Evolutionary conservation across 2,329 filamentous ascomycete genomes (phyloP), one percentile per base, ranked within the genome.

Genomic region (Curvularia sp.): DNA sequence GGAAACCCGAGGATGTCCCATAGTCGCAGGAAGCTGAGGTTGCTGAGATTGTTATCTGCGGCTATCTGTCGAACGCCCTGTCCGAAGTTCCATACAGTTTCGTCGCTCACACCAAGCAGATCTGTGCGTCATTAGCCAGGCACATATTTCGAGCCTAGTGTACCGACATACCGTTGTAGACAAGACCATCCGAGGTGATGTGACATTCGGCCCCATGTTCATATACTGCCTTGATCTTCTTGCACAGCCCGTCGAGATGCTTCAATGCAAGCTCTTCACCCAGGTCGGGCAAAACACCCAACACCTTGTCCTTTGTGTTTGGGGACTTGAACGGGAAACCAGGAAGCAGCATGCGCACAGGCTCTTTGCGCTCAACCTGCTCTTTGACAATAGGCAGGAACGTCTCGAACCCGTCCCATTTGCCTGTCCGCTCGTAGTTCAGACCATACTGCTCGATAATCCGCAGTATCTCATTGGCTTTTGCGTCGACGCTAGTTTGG

Each of bases 251-350:
- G 47, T 81, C 76, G 41, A 82, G 64, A 55, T 78, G 78, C n/a
- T 70, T 69, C 28, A 81, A 64, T 4, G 79, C 79, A 43, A 82
- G 65, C 53, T 80, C 77, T 57, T 81, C 80, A 5, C 75, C 80
- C 8, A 79, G 64, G 50, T 82, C 80, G 1, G 80, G 80, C 13
- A 80, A 61, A 1, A 61, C 62, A n/a, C 79, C 84, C 5, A 88
- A 71, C 0, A 86, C 84, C 58, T 89, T 88, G 22, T 80, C 77
- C 1, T 69, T 68, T 0, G 77, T 79, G 61, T 88, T 88, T 10
- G 85, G 83, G 0, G 84, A 87, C 65, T 88, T 88, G 78, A 86
- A 88, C 0, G 86, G 85, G 46, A 88, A 88, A 0, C 84, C 85
- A 0, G 86, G 86, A 0, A 88, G 78, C 13, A 74, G 61, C 56